phyloP scores from a whole-genome alignment of 2,329 filamentous ascomycete genomes.

The Stemphylium vesicarium region DNA sequence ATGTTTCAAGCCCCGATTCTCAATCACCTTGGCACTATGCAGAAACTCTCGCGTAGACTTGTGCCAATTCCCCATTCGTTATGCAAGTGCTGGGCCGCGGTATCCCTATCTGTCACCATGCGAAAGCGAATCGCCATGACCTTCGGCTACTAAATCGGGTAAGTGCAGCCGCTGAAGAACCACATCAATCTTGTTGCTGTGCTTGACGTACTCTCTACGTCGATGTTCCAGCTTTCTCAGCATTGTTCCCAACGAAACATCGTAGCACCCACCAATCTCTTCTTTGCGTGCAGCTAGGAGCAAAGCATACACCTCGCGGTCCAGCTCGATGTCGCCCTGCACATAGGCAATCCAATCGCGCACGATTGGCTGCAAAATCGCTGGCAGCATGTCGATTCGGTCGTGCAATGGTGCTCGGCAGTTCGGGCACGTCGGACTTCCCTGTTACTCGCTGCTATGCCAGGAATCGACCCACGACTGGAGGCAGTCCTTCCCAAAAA shows the following conservation, averaged over 20 bases:
- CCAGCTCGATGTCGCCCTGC: background rate
- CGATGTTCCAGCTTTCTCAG: background rate
- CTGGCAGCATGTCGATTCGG: background rate
- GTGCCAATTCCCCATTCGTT: background rate
- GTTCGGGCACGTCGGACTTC: background rate
- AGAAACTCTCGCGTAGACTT: background rate
- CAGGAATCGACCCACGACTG: background rate
- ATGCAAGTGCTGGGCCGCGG: background rate
- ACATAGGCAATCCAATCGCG: background rate
- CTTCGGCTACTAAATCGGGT: background rate
- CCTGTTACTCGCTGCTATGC: background rate
- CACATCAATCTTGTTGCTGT: background rate
- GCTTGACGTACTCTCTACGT: background rate
- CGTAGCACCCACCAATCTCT: background rate
- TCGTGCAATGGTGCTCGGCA: background rate
- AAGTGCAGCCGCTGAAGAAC: background rate
- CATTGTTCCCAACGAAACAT: background rate
- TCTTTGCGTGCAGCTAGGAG: background rate
- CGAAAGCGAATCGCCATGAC: background rate
- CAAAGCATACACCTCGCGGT: background rate
- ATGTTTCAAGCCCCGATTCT: conserved; percentile 17
- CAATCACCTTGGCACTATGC: conserved; percentile 7
- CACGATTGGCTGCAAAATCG: background rate
- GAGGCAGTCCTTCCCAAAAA: background rate
- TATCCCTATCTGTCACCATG: background rate